Evolutionary conservation across 768 basidiomycete species (phyloP), one percentile per base, ranked within the genome.

Genomic region (Lactarius deliciosus): DNA sequence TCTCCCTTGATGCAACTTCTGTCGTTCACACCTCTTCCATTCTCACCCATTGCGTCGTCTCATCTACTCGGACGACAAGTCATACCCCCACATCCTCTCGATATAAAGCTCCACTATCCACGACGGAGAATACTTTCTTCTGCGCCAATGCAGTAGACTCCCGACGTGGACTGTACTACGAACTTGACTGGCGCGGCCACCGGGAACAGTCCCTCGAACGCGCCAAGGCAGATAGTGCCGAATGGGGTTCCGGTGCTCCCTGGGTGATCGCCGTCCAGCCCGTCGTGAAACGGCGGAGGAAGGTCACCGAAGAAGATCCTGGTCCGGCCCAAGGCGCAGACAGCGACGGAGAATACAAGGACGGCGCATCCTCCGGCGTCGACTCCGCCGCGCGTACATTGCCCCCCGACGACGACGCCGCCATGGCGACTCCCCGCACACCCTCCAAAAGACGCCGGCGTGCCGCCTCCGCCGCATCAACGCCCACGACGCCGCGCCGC

Each of bases 381-480:
- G 74, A 75, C 32, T 65, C 70, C 8, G 47, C 70, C 16, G 73
- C 73, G 15, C 32, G 64, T 16, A 34, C 56, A 69, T 60, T 54
- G 36, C 67, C 69, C 50, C 75, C 74, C 43, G 68, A 72, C 30
- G 73, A 74, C 25, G 73, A 71, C 32, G 28, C 32, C 16, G 36
- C 9, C 34, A 16, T 16, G 25, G 30, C 76, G 62, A 66, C 73
- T 18, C 82, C 81, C 5, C 79, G 78, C 55, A 90, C 87, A 16
- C 87, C 87, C 1, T 80, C 79, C 25, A 78, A 80, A 38, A 85
- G 85, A 72, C 83, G 86, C 32, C 84, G 82, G 74, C 79, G 79
- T 20, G 41, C 71, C 13, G 61, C 73, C 13, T 64, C 64, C 20
- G 64, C 64, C 5, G 66, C 71, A 6, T 69, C 68, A 15, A 64